Evolutionary conservation across 768 basidiomycete species (phyloP).

Genomic region (Pleurotus platypus): DNA sequence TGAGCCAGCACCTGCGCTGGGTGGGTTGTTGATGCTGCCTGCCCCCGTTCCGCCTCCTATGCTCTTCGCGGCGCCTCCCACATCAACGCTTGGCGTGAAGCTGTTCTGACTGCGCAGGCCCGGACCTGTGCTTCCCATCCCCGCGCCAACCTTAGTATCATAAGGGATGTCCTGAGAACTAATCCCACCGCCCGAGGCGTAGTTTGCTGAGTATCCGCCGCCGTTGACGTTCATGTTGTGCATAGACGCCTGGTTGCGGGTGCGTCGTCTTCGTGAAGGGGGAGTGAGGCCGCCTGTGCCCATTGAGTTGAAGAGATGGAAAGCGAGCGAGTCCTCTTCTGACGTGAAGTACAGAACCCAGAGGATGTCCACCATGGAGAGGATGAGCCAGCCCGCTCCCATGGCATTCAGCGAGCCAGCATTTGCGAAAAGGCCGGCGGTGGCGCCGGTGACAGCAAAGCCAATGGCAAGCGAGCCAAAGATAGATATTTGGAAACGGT

Average conservation of each 20-base stretch:
- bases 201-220: conserved; percentile 65
- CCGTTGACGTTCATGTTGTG: conserved; percentile 63
- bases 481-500: conserved; percentile 86
- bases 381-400: conserved; percentile 92
- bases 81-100: conserved; percentile 43
- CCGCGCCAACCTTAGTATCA: conserved; percentile 57
- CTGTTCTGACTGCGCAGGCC: conserved; percentile 54
- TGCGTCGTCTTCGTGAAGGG: conserved; percentile 75
- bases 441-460: conserved; percentile 76
- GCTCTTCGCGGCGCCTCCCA: conserved; percentile 33
- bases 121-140: conserved; percentile 41
- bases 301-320: conserved; percentile 84
- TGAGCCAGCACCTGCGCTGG: conserved; percentile 40
- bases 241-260: conserved; percentile 56
- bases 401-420: conserved; percentile 66
- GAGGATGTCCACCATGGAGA: conserved; percentile 86
- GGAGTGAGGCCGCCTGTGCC: conserved; percentile 83
- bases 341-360: conserved; percentile 98
- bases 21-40: conserved; percentile 56
- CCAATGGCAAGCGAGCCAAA: conserved; percentile 87
- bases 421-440: conserved; percentile 60
- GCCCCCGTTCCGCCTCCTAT: conserved; percentile 32
- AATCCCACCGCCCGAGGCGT: conserved; percentile 65
- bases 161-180: conserved; percentile 62
- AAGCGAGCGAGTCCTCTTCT: conserved; percentile 85